Evolutionary conservation across 2,329 filamentous ascomycete genomes (phyloP), one percentile per base, ranked within the genome.

Genomic region (Aspergillus fumigatiaffinis): DNA sequence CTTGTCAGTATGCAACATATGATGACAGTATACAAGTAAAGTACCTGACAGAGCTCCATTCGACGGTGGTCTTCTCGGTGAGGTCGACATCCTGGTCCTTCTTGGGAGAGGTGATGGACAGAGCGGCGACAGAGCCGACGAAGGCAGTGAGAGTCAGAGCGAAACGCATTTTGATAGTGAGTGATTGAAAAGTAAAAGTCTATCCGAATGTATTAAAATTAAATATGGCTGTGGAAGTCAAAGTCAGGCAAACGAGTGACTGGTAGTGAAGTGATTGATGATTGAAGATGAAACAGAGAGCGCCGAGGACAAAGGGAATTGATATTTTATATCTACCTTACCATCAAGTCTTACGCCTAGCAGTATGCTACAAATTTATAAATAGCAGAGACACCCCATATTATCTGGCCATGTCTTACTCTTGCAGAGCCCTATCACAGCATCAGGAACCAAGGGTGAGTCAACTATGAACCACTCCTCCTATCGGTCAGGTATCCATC

Each of bases 31-130:
- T 14, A 3, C 1, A 51, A 51, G 14, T 5, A 7, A 17, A 61
- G 68, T 55, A 76, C 74, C 60, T 57, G 32, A 78, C 75, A 4
- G 67, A 66, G 12, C 60, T 67, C 77, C 77, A 79, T 51, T 70
- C 70, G 56, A 79, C 68, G 3, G 68, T 71, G 56, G 73, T 71
- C 14, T 66, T 65, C 55, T 70, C 60, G 61, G 68, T 69, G n/a
- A 77, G 66, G 56, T 78, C 71, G 51, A 76, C 65, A 47, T 69
- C 63, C 14, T 69, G 67, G 26, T 67, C 66, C 21, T 67, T 66
- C 8, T 55, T 57, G 20, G 76, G 76, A 8, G 66, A 66, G 3
- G 71, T 73, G 54, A 78, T 68, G 4, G 65, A 60, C 41, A 77
- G 61, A 56, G 72, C 75, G 21, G 44, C 44, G 5, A 23, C 44